Conservation (phyloP, 306 rosid genomes). For the Cicer yamashitae region DNA sequence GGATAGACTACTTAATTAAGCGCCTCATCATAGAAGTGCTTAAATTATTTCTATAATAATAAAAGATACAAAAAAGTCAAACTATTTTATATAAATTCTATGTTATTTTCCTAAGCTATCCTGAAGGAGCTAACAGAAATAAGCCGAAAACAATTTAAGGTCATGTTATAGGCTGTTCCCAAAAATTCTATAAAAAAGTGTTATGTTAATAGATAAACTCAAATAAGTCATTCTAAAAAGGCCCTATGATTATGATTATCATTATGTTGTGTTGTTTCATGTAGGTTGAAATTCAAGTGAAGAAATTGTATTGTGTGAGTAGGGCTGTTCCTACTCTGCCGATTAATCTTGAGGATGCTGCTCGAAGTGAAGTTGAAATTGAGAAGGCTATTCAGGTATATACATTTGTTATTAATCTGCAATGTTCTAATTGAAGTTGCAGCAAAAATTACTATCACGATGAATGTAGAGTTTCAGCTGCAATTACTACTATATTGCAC, state of each 20-base stretch:
- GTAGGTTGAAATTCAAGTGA: conserved; percentile 91
- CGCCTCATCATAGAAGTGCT: no score
- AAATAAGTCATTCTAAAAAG: no score
- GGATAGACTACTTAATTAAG: no score
- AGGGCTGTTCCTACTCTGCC: conserved; percentile 79
- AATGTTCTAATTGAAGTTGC: neutral
- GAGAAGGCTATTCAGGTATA: conserved; percentile 75
- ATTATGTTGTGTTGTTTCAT: conserved; percentile 19
- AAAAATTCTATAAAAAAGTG: neutral
- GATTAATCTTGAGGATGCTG: conserved; percentile 85
- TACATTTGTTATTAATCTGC: conserved; percentile 25
- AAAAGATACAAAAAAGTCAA: no score
- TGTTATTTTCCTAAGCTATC: no score
- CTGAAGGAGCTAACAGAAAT: no score
- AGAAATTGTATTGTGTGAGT: conserved; percentile 66
- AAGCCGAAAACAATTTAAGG: no score
- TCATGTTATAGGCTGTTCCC: no score
- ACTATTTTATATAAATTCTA: no score
- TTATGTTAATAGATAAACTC: no score
- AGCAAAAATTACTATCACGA: neutral
- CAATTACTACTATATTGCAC: neutral
- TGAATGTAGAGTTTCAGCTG: neutral
- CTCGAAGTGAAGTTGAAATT: conserved; percentile 79
- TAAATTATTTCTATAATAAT: no score
- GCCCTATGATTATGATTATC: no score